A percentile compares a stretch with the other conserved stretches of the same genome.
Evolutionary conservation across 2,329 filamentous ascomycete species (phyloP).

Genomic region (Ascochyta koolunga): DNA sequence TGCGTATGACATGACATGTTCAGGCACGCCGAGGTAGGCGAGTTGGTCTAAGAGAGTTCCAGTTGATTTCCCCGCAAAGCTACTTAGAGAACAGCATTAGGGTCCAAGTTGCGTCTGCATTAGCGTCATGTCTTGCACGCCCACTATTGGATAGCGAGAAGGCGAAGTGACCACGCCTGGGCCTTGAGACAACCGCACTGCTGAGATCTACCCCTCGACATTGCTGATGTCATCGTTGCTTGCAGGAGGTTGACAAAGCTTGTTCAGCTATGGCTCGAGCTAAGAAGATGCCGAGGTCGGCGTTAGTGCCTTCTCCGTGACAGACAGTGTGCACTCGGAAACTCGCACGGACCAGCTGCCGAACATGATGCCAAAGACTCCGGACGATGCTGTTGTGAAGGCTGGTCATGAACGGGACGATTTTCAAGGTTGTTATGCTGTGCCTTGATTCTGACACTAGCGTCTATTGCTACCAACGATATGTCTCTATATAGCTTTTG

Average conservation of each 20-base stretch:
- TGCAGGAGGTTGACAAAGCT: background rate
- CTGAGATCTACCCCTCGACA: background rate
- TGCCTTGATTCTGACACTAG: background rate
- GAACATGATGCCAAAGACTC: background rate
- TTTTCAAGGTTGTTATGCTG: too few relatives aligned
- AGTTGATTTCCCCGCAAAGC: background rate
- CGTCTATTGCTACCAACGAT: background rate
- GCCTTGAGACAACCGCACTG: background rate
- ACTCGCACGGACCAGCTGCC: background rate
- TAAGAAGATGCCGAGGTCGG: constrained; percentile 8
- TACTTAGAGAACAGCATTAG: background rate
- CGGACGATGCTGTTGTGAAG: background rate
- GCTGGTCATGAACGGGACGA: too few relatives aligned
- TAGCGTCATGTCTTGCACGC: background rate
- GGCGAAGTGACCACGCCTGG: too few relatives aligned
- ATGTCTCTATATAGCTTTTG: constrained; percentile 17
- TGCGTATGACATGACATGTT: background rate
- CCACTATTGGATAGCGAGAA: too few relatives aligned
- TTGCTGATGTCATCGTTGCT: background rate
- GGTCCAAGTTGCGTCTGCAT: background rate
- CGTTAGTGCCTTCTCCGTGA: constrained; percentile 2
- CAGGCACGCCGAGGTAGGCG: constrained; percentile 2
- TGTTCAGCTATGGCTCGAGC: background rate
- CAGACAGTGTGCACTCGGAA: background rate
- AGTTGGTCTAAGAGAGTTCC: background rate